Evolutionary conservation across 352 stramenopile genomes (phyloP).

Genomic region (Phytophthora meadii): DNA sequence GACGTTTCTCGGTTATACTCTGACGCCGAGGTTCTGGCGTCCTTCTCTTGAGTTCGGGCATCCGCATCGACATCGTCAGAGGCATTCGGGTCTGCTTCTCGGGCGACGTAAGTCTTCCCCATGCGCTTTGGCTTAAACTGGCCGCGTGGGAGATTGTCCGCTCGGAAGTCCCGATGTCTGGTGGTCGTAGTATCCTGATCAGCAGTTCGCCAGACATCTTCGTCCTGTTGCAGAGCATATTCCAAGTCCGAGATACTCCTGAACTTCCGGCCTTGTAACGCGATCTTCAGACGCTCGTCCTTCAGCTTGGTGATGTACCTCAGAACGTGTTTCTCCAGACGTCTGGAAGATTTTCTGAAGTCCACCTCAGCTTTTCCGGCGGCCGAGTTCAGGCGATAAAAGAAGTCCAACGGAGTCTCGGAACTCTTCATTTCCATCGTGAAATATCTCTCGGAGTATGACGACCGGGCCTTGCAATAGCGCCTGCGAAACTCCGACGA

Average conservation of each 20-base stretch:
- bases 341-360: neutral
- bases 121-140: neutral
- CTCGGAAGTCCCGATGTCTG: neutral
- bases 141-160: neutral
- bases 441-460: no score
- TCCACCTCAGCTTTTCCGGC: neutral
- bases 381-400: neutral
- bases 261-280: slow-evolving; percentile 1
- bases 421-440: no score
- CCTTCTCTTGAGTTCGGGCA: neutral
- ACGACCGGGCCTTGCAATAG: no score
- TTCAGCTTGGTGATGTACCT: slow-evolving; percentile 3
- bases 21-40: neutral
- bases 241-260: neutral
- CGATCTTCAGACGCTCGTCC: neutral
- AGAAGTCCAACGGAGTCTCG: neutral
- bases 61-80: neutral
- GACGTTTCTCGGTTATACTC: no score
- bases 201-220: neutral
- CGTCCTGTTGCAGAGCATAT: neutral
- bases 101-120: neutral
- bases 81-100: neutral
- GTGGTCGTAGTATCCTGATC: neutral
- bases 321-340: neutral
- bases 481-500: no score